Percentiles rank a stretch among this genome's conserved stretches.
phyloP scores from a whole-genome alignment of 352 stramenopile genomes.

The Globisporangium lucens region DNA sequence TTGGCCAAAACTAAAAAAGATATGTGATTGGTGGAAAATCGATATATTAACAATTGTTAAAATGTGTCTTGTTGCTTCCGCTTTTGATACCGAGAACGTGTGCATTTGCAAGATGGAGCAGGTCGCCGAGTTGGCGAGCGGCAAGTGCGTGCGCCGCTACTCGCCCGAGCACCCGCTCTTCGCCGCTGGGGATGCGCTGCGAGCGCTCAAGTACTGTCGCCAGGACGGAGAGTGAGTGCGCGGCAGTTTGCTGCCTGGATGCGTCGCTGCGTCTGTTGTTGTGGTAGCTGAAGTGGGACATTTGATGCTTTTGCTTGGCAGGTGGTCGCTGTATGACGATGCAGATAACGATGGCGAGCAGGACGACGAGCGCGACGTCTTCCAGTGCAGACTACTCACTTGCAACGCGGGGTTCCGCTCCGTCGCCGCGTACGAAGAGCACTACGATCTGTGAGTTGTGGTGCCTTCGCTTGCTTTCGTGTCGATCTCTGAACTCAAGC shows the following conservation, averaged over 20 bases:
- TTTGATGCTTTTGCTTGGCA: background rate
- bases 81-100: too few species aligned
- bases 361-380: constrained; percentile 14
- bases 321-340: constrained; percentile 11
- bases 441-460: constrained; percentile 54
- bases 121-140: constrained; percentile 25
- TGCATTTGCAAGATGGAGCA: constrained; percentile 27
- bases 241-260: too few species aligned
- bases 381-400: constrained; percentile 43
- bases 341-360: background rate
- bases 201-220: constrained; percentile 47
- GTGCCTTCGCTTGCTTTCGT: constrained; percentile 3
- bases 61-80: too few species aligned
- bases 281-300: background rate
- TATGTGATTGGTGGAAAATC: background rate
- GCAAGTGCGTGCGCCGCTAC: constrained; percentile 49
- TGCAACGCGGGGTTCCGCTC: constrained; percentile 48
- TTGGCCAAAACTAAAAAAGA: too few species aligned
- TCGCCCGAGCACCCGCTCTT: constrained; percentile 54
- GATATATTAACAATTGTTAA: too few species aligned
- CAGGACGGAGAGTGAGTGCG: constrained; percentile 23
- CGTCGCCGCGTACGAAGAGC: constrained; percentile 48
- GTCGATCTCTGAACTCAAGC: background rate
- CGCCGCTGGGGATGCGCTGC: constrained; percentile 37
- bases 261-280: too few species aligned